Evolutionary conservation across 345 rosid genomes (phyloP).

Genomic region (Euphorbia tirucalli): DNA sequence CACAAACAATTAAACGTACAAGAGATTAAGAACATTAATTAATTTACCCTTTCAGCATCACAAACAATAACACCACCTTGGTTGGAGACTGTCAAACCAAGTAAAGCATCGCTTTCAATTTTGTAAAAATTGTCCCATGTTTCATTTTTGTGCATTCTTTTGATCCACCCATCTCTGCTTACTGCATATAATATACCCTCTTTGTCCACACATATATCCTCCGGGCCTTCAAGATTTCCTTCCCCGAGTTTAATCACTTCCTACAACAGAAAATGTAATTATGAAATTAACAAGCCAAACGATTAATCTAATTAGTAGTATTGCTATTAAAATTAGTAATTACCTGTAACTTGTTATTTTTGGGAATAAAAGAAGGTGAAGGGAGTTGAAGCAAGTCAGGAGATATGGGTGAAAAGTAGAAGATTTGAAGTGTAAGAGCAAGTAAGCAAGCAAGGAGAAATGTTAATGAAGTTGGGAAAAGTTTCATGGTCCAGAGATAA

Average conservation of each 20-base stretch:
- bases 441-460: slow-evolving; percentile 25
- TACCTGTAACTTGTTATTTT: slow-evolving; percentile 40
- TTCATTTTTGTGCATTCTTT: slow-evolving; percentile 39
- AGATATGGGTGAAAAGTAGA: slow-evolving; percentile 49
- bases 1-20: neutral
- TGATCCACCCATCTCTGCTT: slow-evolving; percentile 53
- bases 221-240: slow-evolving; percentile 38
- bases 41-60: slow-evolving; percentile 34
- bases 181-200: slow-evolving; percentile 45
- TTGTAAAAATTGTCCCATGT: slow-evolving; percentile 46
- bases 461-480: slow-evolving; percentile 4
- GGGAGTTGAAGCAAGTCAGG: slow-evolving; percentile 33
- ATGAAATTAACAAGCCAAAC: too few species aligned
- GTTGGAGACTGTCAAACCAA: slow-evolving; percentile 38
- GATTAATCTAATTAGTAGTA: too few species aligned
- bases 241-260: slow-evolving; percentile 45
- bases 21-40: neutral
- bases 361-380: slow-evolving; percentile 18
- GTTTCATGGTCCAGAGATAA: slow-evolving; percentile 9
- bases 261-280: too few species aligned
- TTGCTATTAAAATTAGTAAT: too few species aligned
- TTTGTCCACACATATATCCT: slow-evolving; percentile 38
- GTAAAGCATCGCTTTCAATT: slow-evolving; percentile 28
- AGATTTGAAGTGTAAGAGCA: slow-evolving; percentile 33
- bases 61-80: slow-evolving; percentile 42